A percentile compares a stretch with the other conserved stretches of the same genome.
These are phyloP conservation scores for Collybiopsis luxurians DNA, from an alignment of 768 basidiomycete species.

Conservation along the genomic window DNA sequence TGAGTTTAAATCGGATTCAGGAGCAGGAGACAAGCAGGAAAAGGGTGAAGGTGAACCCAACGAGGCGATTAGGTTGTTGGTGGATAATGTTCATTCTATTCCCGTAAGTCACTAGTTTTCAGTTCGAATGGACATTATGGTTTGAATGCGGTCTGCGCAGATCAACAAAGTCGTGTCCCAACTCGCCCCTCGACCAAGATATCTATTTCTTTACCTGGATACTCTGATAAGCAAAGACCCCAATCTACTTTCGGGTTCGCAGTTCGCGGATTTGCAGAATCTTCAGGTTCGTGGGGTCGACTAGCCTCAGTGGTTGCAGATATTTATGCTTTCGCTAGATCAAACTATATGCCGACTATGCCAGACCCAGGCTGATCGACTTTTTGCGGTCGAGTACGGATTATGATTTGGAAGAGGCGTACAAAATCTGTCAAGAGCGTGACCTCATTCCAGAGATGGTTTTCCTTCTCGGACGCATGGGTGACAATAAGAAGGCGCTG, in stretches of 20 bases:
- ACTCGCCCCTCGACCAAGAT: slow-evolving; percentile 69
- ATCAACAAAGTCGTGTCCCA: slow-evolving; percentile 87
- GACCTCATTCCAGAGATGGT: slow-evolving; percentile 97
- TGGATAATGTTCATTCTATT: slow-evolving; percentile 95
- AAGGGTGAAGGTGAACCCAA: slow-evolving; percentile 46
- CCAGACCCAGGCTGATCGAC: slow-evolving; percentile 75
- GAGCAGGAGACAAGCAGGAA: slow-evolving; percentile 26
- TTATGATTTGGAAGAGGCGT: slow-evolving; percentile 91
- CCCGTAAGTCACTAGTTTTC: slow-evolving; percentile 54
- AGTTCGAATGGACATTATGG: too few species aligned
- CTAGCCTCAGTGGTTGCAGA: neutral
- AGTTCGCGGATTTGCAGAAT: slow-evolving; percentile 71
- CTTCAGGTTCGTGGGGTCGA: slow-evolving; percentile 49
- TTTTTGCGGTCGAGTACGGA: slow-evolving; percentile 89
- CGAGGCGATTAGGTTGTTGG: slow-evolving; percentile 81
- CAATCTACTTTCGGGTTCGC: slow-evolving; percentile 58
- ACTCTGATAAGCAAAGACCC: slow-evolving; percentile 81
- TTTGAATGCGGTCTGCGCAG: too few species aligned
- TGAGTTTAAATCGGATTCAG: slow-evolving; percentile 80
- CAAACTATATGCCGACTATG: slow-evolving; percentile 89
- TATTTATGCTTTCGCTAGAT: slow-evolving; percentile 43
- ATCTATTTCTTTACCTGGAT: slow-evolving; percentile 92
- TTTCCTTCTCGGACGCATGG: slow-evolving; percentile 95
- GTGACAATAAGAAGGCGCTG: slow-evolving; percentile 93
- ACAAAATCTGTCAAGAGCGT: slow-evolving; percentile 76